Conservation (phyloP, 345 rosid species). For the Zanthoxylum bungeanum region DNA sequence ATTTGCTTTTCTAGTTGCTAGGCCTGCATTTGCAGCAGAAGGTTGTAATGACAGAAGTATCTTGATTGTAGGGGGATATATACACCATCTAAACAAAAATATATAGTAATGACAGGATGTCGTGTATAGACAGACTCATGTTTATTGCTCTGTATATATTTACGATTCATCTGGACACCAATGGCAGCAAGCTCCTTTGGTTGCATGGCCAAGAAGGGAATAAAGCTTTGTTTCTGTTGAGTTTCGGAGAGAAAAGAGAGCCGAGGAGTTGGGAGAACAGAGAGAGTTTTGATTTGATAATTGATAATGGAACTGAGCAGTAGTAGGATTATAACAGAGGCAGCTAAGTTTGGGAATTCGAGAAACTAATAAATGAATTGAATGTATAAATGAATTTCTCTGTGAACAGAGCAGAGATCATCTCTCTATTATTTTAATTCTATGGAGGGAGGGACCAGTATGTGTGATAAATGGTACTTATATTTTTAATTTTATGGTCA, state of each 20-base stretch:
- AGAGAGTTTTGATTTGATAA: slow-evolving; percentile 28
- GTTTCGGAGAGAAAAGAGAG: slow-evolving; percentile 24
- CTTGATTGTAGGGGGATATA: neutral
- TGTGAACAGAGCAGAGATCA: no score
- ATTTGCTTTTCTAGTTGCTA: no score
- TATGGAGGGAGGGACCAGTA: no score
- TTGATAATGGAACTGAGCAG: neutral
- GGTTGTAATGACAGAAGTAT: neutral
- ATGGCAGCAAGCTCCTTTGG: slow-evolving; percentile 18
- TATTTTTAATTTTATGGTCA: no score
- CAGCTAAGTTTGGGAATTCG: neutral
- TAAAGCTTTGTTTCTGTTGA: slow-evolving; percentile 3
- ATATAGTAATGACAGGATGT: neutral
- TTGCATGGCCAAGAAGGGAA: slow-evolving; percentile 22
- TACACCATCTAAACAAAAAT: neutral
- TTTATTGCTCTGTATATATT: neutral
- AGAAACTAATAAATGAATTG: neutral
- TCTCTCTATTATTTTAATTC: no score
- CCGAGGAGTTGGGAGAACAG: slow-evolving; percentile 25
- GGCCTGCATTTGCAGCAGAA: neutral
- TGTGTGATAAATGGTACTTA: no score
- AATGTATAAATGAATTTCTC: no score
- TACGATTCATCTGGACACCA: slow-evolving; percentile 6
- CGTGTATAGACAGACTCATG: neutral
- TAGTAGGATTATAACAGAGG: no score